Base-by-base conservation (phyloP, 306 rosid genomes). In the Delonix regia region DNA sequence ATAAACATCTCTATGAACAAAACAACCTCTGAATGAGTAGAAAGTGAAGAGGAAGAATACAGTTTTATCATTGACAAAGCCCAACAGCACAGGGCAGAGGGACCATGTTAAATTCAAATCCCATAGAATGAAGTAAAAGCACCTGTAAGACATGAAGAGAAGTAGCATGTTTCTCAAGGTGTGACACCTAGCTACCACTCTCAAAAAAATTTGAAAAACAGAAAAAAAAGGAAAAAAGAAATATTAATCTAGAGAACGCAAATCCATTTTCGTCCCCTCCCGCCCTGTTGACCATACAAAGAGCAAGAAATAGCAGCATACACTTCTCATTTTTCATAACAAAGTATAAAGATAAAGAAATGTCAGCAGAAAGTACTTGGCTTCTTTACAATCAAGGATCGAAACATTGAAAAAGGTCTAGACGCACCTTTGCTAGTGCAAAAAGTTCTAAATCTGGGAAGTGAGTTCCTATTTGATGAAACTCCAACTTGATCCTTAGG, bases 341-440 rank as follows among this genome's bases (percentile, higher is more conserved):
- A 65, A 36, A 18, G 21, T 39, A 4, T 4, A 38, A 38, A 39
- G 6, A 19, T 38, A 38, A 39, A 11, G 25, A 65, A 21, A 39
- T 5, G 34, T 21, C 21, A 66, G 41, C 6, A 67, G 36, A 67
- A 65, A 21, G 55, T 42, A 24, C 19, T 66, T 66, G 21, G n/a
- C 51, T 65, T 66, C 72, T 67, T 47, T 27, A 8, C 53, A 42
- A 24, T 42, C 33, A 41, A 41, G 49, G 55, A 13, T 12, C 12
- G 42, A 67, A 42, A 13, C 6, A 67, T 13, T 67, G 72, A 42
- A 13, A 66, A 67, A 24, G 53, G 34, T 21, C 53, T 67, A 42
- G 72, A 42, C 55, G 55, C 92, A 87, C 90, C 96, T 88, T 85
- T 78, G 85, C 80, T 77, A 24, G 88, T 84, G 79, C 91, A 88